Base-by-base conservation (phyloP, 441 rosid genomes). In the Omphalea diandra region DNA sequence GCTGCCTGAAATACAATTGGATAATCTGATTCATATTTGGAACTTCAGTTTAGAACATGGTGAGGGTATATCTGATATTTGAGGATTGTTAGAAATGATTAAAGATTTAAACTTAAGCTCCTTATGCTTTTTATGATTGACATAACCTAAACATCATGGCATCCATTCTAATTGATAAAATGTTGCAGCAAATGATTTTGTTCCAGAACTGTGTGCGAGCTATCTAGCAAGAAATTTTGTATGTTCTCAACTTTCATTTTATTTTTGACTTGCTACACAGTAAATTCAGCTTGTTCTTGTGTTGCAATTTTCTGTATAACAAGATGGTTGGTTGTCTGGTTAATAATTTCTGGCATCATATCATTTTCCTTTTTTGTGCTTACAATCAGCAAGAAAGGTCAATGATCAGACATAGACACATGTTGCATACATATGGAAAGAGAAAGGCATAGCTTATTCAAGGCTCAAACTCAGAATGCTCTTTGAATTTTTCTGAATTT, bases 221-320 rank as follows among this genome's bases (percentile, higher is more conserved):
- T 87, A 82, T 79, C 93, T 88, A 58, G 96, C 97, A 67, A 89
- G 82, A 79, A 83, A 90, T 71, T 85, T 92, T 67, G 98, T 93
- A 85, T 44, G 96, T 87, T 65, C 69, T 78, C 71, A 55, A 54
- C 71, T 76, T 79, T 61, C 70, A 72, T 67, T 70, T 58, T n/a
- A 22, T 67, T 63, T 67, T 57, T 75, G 65, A 52, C 71, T 26
- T 38, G 36, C 57, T 35, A 38, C 57, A 65, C 63, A 15, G 27
- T 68, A 41, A 52, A 55, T 31, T 53, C 60, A 27, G 56, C 63
- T 64, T 32, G 65, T 55, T 68, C 36, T 36, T 38, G 36, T 64
- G 38, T 14, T 65, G 49, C 46, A 66, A 22, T 50, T 61, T 65
- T 41, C 35, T 60, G 17, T 63, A 29, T 46, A 29, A 41, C 40